Evolutionary conservation across 805 yeast genomes (phyloP).

Genomic region (Candida nemodendra): DNA sequence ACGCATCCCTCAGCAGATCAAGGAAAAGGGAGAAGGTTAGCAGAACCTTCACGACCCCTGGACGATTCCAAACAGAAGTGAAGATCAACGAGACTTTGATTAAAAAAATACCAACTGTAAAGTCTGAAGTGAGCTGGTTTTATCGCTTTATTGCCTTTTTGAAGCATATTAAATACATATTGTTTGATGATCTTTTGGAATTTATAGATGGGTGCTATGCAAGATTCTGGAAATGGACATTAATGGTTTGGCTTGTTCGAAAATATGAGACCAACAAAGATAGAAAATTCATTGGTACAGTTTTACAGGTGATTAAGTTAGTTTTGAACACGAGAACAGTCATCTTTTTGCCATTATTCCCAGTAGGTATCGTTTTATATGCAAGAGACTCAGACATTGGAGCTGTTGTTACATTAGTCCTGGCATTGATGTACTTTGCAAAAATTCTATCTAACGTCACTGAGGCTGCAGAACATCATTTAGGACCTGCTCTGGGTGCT

Average conservation of each 20-base stretch:
- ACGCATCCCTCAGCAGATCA: background rate
- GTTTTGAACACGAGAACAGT: slow-evolving; percentile 15
- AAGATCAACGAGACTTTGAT: slow-evolving; percentile 13
- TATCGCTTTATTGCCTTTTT: slow-evolving; percentile 13
- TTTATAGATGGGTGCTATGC: slow-evolving; percentile 14
- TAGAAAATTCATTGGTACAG: slow-evolving; percentile 10
- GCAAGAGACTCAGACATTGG: slow-evolving; percentile 12
- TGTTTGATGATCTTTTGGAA: slow-evolving; percentile 13
- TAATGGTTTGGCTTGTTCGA: slow-evolving; percentile 9
- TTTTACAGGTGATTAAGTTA: slow-evolving; percentile 13
- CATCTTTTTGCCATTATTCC: slow-evolving; percentile 13
- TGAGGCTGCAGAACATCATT: slow-evolving; percentile 17
- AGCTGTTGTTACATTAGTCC: slow-evolving; percentile 14
- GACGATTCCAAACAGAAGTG: slow-evolving; percentile 15
- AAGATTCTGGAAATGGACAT: slow-evolving; percentile 10
- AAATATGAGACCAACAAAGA: slow-evolving; percentile 14
- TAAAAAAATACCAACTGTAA: slow-evolving; percentile 11
- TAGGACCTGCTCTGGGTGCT: slow-evolving; percentile 18
- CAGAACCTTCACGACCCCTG: slow-evolving; percentile 14
- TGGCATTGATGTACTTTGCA: slow-evolving; percentile 18
- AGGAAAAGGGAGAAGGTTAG: slow-evolving; percentile 3
- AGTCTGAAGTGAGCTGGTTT: slow-evolving; percentile 15
- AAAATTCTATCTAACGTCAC: slow-evolving; percentile 17
- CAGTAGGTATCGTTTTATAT: slow-evolving; percentile 15
- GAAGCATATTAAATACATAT: slow-evolving; percentile 8